Conservation (phyloP, 768 basidiomycete species). For the Boletus tylopilopsis region DNA sequence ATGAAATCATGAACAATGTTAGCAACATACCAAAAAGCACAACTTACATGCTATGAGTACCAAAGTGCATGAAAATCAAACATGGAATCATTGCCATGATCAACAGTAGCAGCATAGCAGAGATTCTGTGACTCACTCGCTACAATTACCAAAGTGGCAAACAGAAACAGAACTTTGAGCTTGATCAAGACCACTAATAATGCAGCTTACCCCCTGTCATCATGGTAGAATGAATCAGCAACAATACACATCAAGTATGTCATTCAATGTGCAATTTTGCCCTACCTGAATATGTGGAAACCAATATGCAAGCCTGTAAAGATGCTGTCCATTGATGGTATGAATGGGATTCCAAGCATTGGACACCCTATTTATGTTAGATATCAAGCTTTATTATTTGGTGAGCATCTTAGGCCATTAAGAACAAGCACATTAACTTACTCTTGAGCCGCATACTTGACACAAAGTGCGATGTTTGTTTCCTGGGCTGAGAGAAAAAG, state of each 20-base stretch:
- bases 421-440: not conserved
- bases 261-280: not conserved
- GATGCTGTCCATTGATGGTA: not conserved
- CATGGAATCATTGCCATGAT: not conserved
- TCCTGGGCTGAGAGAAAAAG: constrained; percentile 5
- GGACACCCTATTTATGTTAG: not conserved
- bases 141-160: not conserved
- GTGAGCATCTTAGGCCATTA: not conserved
- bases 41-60: not conserved
- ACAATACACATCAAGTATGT: not conserved
- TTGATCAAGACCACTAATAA: no score
- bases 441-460: constrained; percentile 4
- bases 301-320: not conserved
- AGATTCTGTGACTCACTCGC: not conserved
- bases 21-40: not conserved
- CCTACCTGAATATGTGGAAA: constrained; percentile 3
- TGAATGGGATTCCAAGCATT: not conserved
- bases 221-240: no score
- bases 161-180: not conserved
- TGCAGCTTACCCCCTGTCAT: no score
- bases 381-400: not conserved
- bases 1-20: not conserved
- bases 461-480: constrained; percentile 3
- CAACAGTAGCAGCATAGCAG: not conserved
- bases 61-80: not conserved